phyloP scores from a whole-genome alignment of 306 rosid species.

The Fagus sylvatica region DNA sequence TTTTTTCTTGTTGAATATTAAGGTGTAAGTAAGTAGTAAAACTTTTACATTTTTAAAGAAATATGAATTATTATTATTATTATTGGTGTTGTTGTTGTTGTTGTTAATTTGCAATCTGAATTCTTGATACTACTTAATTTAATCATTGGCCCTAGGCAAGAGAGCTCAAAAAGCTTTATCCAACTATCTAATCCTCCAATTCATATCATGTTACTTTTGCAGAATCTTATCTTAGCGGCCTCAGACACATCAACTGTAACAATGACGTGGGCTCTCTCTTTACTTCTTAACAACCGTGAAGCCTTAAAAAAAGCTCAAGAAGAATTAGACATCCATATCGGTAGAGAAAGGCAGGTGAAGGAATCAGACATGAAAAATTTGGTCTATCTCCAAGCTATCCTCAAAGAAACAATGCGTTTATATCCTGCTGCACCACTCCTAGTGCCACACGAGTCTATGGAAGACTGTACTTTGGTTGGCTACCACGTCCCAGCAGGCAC shows the following conservation, averaged over 20 bases:
- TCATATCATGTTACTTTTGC: background rate
- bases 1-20: too few relatives aligned
- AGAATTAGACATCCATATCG: conserved; percentile 28
- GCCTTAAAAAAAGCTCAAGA: conserved; percentile 22
- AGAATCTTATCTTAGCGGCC: conserved; percentile 15
- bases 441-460: conserved; percentile 29
- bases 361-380: conserved; percentile 39
- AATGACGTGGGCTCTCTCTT: conserved; percentile 33
- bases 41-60: too few relatives aligned
- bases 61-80: too few relatives aligned
- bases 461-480: conserved; percentile 53
- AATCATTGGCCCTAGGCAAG: too few relatives aligned
- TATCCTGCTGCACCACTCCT: conserved; percentile 45
- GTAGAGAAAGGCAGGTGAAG: conserved; percentile 13
- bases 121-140: too few relatives aligned
- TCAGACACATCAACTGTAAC: conserved; percentile 34
- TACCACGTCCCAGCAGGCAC: conserved; percentile 40
- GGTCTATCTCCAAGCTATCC: conserved; percentile 41
- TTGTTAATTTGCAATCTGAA: too few relatives aligned
- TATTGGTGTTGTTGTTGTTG: too few relatives aligned
- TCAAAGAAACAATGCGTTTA: conserved; percentile 53
- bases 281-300: conserved; percentile 33
- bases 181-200: background rate
- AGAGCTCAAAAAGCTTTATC: too few relatives aligned
- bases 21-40: too few relatives aligned